phyloP scores from a whole-genome alignment of 148 eudicot genomes.

The Chenopodium album region DNA sequence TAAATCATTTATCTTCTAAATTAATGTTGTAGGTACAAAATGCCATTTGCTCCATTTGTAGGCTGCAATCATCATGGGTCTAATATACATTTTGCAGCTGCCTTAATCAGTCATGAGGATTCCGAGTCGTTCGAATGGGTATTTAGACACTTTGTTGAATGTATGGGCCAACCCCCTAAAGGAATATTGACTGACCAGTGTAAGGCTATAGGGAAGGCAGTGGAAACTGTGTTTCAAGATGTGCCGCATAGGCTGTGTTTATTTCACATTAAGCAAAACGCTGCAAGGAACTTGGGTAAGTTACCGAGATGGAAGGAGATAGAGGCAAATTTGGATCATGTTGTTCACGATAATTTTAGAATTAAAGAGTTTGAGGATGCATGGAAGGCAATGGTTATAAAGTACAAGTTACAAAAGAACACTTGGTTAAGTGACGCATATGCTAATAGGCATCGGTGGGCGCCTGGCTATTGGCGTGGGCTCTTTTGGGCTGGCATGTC shows the following conservation, averaged over 20 bases:
- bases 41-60: conserved; percentile 1
- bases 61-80: neutral
- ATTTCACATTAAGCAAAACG: neutral
- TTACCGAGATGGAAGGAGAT: neutral
- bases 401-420: neutral
- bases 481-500: too few species aligned
- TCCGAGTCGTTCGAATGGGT: neutral
- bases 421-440: neutral
- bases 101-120: neutral
- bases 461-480: neutral
- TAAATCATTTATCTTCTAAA: too few species aligned
- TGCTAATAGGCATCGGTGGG: neutral
- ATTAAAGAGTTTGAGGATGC: neutral
- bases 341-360: neutral
- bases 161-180: neutral
- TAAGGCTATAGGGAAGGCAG: neutral
- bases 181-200: neutral
- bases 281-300: neutral
- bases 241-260: neutral
- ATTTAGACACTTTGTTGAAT: neutral
- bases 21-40: neutral
- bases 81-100: neutral
- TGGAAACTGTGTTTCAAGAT: neutral
- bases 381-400: neutral
- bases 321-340: neutral